Evolutionary conservation across 2,329 filamentous ascomycete species (phyloP).

Genomic region (Arachnopeziza araneosa): DNA sequence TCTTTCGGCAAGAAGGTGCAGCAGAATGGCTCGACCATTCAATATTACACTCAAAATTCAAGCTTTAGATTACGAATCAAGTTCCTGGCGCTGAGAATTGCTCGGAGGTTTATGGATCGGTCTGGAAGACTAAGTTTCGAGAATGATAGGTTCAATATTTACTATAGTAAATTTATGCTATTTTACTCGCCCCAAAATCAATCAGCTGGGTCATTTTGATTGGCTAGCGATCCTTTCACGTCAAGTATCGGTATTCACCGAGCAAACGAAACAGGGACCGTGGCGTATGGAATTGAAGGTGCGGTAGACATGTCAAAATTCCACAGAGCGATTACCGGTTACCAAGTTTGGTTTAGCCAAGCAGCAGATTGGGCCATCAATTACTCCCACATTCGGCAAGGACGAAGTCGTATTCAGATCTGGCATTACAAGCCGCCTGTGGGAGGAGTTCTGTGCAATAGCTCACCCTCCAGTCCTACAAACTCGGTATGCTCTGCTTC

Average conservation of each 20-base stretch:
- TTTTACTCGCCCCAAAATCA: neutral
- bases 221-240: neutral
- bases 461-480: neutral
- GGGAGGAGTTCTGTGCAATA: neutral
- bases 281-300: constrained; percentile 2
- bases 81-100: constrained; percentile 2
- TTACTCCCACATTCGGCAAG: constrained; percentile 1
- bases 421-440: constrained; percentile 10
- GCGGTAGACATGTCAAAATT: constrained; percentile 3
- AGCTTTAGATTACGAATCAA: constrained; percentile 4
- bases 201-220: neutral
- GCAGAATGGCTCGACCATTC: too few relatives aligned
- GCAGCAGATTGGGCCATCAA: constrained; percentile 4
- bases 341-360: constrained; percentile 7
- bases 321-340: constrained; percentile 10
- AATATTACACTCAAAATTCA: too few relatives aligned
- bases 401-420: constrained; percentile 5
- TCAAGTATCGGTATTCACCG: constrained; percentile 1
- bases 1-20: too few relatives aligned
- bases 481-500: neutral
- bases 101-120: constrained; percentile 1
- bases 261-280: constrained; percentile 7
- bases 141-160: constrained; percentile 7
- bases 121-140: constrained; percentile 1
- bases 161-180: neutral